These are phyloP conservation scores for Penicillium cinerascens DNA, from an alignment of 495 filamentous ascomycete genomes.

Conservation along the genomic window DNA sequence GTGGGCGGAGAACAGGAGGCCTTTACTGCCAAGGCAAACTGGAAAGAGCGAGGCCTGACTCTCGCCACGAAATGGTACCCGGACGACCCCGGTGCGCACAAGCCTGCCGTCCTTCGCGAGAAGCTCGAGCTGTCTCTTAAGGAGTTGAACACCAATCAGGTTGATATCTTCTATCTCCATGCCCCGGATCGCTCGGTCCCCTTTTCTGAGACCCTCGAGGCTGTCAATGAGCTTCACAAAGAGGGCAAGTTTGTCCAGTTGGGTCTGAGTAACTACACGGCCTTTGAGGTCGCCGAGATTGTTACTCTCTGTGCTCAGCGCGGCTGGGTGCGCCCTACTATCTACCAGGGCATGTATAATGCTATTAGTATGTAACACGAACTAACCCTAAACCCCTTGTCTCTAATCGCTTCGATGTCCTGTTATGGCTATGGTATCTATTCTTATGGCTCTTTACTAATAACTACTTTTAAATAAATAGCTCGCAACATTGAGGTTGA, in stretches of 20 bases:
- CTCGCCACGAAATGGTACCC: conserved; percentile 87
- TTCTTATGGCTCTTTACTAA: background rate
- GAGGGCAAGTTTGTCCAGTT: conserved; percentile 82
- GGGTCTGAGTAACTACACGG: conserved; percentile 80
- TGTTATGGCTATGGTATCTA: background rate
- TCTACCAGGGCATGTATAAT: conserved; percentile 67
- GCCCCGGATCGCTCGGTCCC: conserved; percentile 75
- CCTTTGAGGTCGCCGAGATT: conserved; percentile 89
- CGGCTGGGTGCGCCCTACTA: conserved; percentile 61
- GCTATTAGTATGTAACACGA: conserved; percentile 44
- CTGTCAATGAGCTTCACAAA: conserved; percentile 76
- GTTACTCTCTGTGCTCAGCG: conserved; percentile 77
- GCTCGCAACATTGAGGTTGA: conserved; percentile 77
- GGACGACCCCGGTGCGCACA: conserved; percentile 51
- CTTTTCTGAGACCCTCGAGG: conserved; percentile 75
- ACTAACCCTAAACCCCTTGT: background rate
- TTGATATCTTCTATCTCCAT: conserved; percentile 90
- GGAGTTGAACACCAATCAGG: conserved; percentile 68
- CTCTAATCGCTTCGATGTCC: background rate
- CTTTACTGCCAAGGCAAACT: conserved; percentile 70
- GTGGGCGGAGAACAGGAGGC: conserved; percentile 73
- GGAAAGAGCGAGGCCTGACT: conserved; percentile 78
- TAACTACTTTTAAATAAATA: conserved; percentile 21
- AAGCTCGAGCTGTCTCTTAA: conserved; percentile 61
- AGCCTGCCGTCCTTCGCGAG: conserved; percentile 56